Evolutionary conservation across 1,284 basidiomycete genomes (phyloP), one percentile per base, ranked within the genome.

Genomic region (Boletus sp.): DNA sequence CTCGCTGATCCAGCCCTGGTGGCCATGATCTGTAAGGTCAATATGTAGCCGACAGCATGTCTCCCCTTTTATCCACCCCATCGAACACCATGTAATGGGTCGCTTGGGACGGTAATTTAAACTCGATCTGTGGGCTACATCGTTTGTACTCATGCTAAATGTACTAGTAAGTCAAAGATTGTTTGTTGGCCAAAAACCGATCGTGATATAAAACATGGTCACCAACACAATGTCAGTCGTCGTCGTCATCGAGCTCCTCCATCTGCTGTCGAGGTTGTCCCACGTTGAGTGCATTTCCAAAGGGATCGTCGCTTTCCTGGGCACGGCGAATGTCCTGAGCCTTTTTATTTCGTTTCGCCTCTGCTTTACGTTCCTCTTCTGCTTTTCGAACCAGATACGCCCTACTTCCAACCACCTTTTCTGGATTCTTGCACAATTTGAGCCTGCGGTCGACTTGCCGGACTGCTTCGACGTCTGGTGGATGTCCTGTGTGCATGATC

Each of bases 361-460:
- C 78, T 1, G 79, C 81, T 58, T 74, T 76, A 48, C 71, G 75
- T 57, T 86, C 84, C 51, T 81, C 78, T 57, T 81, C 82, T 17
- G 73, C 78, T 55, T 79, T 80, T 58, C 79, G 81, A 29, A 79
- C 78, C 19, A 81, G 63, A 64, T 84, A 90, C 48, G 92, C 79
- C 41, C 86, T 88, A 52, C 83, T 94, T 10, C 91, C 92, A 5
- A 84, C 81, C 10, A 94, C 83, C 64, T 94, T 95, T 67, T 94
- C 92, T 7, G 94, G 94, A 61, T 97, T 96, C 62, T 91, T 89
- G 72, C 93, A 96, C 34, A 86, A 61, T 60, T 81, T 86, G 38
- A 97, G 71, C 39, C 91, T 75, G 61, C 85, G 79, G 65, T 97
- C 94, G 5, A 96, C 84, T 60, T 89, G 84, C 27, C 88, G 86